Conservation (phyloP, 2,329 filamentous ascomycete species). For the Ophiosphaerella herpotricha region DNA sequence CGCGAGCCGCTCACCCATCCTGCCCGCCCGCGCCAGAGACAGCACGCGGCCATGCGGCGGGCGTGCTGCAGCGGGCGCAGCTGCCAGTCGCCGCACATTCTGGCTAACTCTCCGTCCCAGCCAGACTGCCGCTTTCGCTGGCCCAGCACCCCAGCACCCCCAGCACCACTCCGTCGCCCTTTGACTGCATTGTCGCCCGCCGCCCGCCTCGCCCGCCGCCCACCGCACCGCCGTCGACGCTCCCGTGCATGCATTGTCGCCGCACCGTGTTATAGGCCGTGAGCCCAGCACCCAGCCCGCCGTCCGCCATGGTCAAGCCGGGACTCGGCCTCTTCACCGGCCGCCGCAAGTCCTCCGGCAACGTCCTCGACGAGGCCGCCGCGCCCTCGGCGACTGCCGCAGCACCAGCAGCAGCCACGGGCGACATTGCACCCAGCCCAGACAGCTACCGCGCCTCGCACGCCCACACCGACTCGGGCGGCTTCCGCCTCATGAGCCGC, state of each 20-base stretch:
- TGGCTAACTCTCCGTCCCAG: constrained; percentile 9
- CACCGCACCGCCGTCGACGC: background rate
- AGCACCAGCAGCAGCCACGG: too few species aligned
- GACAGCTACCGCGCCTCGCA: constrained; percentile 17
- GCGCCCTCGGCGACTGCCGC: background rate
- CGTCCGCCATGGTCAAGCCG: constrained; percentile 37
- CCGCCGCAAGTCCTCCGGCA: constrained; percentile 45
- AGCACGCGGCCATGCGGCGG: background rate
- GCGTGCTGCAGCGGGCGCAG: background rate
- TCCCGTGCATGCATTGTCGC: constrained; percentile 24
- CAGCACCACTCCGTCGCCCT: constrained; percentile 1
- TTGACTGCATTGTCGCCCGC: constrained; percentile 6
- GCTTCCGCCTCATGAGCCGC: constrained; percentile 43
- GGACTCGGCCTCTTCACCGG: constrained; percentile 38
- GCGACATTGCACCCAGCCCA: constrained; percentile 21
- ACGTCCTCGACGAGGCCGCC: constrained; percentile 37
- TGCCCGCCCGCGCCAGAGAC: background rate
- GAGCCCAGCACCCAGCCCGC: constrained; percentile 19
- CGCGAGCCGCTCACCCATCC: background rate
- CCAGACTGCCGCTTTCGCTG: constrained; percentile 6
- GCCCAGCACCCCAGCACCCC: constrained; percentile 2
- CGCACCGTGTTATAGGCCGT: constrained; percentile 22
- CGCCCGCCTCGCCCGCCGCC: too few species aligned
- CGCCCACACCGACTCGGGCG: constrained; percentile 25
- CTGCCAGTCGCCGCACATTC: background rate